Evolutionary conservation across 164 flowering plant species (phyloP), one percentile per base, ranked within the genome.

Genomic region (Berberis thunbergii): DNA sequence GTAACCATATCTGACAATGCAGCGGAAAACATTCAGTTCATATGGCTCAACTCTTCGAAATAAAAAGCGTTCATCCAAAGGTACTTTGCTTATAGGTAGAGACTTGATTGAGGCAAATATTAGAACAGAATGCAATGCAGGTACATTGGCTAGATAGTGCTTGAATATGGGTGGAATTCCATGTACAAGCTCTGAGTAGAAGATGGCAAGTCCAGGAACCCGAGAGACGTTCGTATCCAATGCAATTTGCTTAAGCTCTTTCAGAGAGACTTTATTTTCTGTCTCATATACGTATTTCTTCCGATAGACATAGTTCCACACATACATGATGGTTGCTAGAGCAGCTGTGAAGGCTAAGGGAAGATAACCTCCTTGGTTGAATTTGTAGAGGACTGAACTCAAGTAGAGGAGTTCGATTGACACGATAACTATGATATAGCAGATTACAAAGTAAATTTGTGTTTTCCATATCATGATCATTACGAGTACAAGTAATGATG

Each of bases 381-480:
- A 84, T 60, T 88, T 88, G 81, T 83, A 87, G 42, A 88, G 88
- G 43, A 83, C 89, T 0, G 97, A 83, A 48, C 85, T 85, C 41
- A 91, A 62, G 63, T 66, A 66, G 43, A 66, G 1, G 2, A 83
- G 65, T 75, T 88, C 96, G 2, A 83, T 78, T 0, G 77, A 26
- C 26, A 82, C 78, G 41, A 91, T 77, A 57, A 78, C n/a, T 0
- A 82, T 44, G 7, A 85, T 63, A 41, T 75, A 91, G 2, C 53
- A 1, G 8, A 83, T 69, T 0, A 87, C 65, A 0, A 81, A 59
- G 6, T 74, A n/a, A 38, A 89, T 79, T 64, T 81, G 69, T 4
- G 82, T 79, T 61, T n/a, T 88, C 96, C 97, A 88, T 69, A 91
- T 86, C 84, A 87, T 70, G 3, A 87, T 59, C 98, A 89, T 91